Evolutionary conservation across 257 asterid species (phyloP), one percentile per base, ranked within the genome.

Genomic region (Rauvolfia tetraphylla): DNA sequence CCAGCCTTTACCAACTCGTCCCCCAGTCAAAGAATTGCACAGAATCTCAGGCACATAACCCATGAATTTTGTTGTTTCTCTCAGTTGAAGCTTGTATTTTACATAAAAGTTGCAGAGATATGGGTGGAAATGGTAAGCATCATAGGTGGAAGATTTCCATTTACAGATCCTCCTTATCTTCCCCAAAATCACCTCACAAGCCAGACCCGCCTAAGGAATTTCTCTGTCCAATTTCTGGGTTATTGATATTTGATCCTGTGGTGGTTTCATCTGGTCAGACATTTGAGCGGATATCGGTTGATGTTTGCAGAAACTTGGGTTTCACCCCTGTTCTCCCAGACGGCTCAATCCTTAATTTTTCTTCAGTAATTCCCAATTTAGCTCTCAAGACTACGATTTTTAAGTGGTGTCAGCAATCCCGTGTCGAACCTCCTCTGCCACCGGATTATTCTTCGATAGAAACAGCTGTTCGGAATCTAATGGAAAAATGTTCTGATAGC

Each of bases 181-280:
- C 83, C 2, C 46, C 79, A 0, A 83, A 68, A 14, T 67, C 68
- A 20, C 75, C 68, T 42, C 71, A 75, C 17, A 80, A 83, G 42
- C 70, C 59, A 7, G 79, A 74, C 49, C 88, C 89, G 3, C 92
- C 92, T 18, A 81, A 22, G 7, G 99, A 95, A 31, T 90, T 88
- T 76, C 66, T 95, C 34, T 95, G 99, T 80, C 98, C 99, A 13
- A 83, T 95, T 68, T 77, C 86, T 63, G 92, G 90, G 49, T 75
- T 86, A 39, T 72, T 95, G 67, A 92, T 95, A 96, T 88, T 63
- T 76, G 97, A 95, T 67, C 99, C 99, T 18, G 88, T 88, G 39
- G 91, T 95, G 5, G 96, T 95, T 56, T 79, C 94, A 51, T 88
- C 97, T 67, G 99, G 99, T 57, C 96, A 95, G 46, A 95, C 96